Evolutionary conservation across 108 stramenopile genomes (phyloP).

Genomic region (Discostella pseudostelligera): DNA sequence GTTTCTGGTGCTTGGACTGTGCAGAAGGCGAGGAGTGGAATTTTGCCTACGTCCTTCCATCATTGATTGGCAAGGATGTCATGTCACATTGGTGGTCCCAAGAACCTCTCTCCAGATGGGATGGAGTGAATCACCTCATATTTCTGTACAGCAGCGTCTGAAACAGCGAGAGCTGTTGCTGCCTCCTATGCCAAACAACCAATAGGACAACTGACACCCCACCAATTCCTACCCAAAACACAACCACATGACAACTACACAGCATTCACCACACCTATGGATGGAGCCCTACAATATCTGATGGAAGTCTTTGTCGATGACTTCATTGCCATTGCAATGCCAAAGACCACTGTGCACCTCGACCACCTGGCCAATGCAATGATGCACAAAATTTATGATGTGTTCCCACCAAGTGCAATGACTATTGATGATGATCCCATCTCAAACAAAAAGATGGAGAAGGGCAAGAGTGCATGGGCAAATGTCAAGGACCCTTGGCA

Average conservation of each 20-base stretch:
- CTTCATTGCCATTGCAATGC: constrained; percentile 13
- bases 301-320: constrained; percentile 38
- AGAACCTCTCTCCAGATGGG: no score
- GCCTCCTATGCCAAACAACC: no score
- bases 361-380: constrained; percentile 1
- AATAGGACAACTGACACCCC: no score
- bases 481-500: constrained; percentile 13
- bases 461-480: constrained; percentile 25
- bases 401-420: constrained; percentile 3
- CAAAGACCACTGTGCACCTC: neutral
- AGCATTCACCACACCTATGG: no score
- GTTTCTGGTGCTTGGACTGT: constrained; percentile 17
- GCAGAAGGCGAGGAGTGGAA: constrained; percentile 19
- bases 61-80: no score
- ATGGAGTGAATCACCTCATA: no score
- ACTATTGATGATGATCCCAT: constrained; percentile 35
- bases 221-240: no score
- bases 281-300: neutral
- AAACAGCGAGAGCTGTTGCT: no score
- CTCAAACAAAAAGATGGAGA: constrained; percentile 40
- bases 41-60: neutral
- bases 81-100: no score
- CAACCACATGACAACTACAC: no score
- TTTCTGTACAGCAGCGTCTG: no score
- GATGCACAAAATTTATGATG: constrained; percentile 9